Conservation (phyloP, 768 basidiomycete species). For the Cystofilobasidium bisporidii region DNA sequence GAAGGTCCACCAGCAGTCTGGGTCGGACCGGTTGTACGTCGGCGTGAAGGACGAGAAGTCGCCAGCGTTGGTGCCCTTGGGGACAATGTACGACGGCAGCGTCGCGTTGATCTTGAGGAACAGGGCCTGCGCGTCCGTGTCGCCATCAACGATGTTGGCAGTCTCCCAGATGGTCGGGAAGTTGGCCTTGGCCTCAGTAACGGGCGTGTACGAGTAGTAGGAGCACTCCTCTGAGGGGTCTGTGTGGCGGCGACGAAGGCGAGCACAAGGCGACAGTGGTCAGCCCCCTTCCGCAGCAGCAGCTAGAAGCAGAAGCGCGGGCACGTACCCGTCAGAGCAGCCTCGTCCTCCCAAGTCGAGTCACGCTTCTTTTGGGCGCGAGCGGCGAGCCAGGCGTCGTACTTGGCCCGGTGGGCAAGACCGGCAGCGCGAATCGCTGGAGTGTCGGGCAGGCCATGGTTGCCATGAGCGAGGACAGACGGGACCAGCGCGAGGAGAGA, state of each 20-base stretch:
- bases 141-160: constrained; percentile 35
- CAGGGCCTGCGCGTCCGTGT: constrained; percentile 34
- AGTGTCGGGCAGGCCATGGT: neutral
- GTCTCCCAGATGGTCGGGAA: constrained; percentile 38
- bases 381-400: neutral
- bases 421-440: neutral
- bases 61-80: constrained; percentile 39
- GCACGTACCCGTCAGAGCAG: neutral
- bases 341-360: constrained; percentile 4
- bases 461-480: neutral
- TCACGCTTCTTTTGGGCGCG: neutral
- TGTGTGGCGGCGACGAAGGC: neutral
- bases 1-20: constrained; percentile 43
- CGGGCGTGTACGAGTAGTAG: constrained; percentile 37
- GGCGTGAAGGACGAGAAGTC: constrained; percentile 34
- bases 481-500: neutral
- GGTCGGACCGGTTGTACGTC: constrained; percentile 35
- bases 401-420: neutral
- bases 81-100: constrained; percentile 33
- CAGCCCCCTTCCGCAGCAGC: neutral
- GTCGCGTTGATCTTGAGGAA: constrained; percentile 37
- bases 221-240: constrained; percentile 36
- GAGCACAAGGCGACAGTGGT: neutral
- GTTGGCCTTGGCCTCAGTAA: constrained; percentile 27
- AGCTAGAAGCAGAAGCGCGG: neutral